Percentiles rank a stretch among this genome's conserved stretches.
These are phyloP conservation scores for Geranium rotundifolium DNA, from an alignment of 345 rosid genomes.

Conservation along the genomic window DNA sequence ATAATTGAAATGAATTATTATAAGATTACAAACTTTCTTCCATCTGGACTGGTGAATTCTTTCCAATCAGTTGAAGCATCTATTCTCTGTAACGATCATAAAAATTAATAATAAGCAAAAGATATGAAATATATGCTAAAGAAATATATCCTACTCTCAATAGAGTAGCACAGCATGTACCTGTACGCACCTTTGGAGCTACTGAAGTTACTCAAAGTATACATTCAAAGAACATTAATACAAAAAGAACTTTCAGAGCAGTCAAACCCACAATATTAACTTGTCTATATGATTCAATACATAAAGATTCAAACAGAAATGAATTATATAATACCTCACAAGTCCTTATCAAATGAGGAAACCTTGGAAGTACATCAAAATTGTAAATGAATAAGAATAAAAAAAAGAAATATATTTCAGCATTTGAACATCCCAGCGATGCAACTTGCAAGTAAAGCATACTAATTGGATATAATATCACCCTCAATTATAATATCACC, in stretches of 20 bases:
- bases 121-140: constrained; percentile 1
- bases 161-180: constrained; percentile 35
- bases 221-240: constrained; percentile 11
- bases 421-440: constrained; percentile 4
- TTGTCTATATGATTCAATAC: constrained; percentile 2
- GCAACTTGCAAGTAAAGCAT: neutral
- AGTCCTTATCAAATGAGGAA: constrained; percentile 7
- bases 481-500: too few species aligned
- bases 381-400: constrained; percentile 5
- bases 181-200: constrained; percentile 39
- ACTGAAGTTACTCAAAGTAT: constrained; percentile 17
- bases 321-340: constrained; percentile 13
- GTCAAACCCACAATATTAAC: constrained; percentile 3
- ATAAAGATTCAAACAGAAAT: constrained; percentile 9
- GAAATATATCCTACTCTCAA: constrained; percentile 33
- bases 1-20: constrained; percentile 8
- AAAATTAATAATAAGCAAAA: constrained; percentile 10
- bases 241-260: constrained; percentile 5
- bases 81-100: constrained; percentile 51
- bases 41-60: constrained; percentile 85
- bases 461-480: neutral
- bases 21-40: constrained; percentile 55
- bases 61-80: constrained; percentile 96
- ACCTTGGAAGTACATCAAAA: constrained; percentile 7
- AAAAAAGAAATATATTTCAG: constrained; percentile 1